These are phyloP conservation scores for Hyphodiscus sp. DNA, from an alignment of 2,329 filamentous ascomycete species.

Conservation along the genomic window DNA sequence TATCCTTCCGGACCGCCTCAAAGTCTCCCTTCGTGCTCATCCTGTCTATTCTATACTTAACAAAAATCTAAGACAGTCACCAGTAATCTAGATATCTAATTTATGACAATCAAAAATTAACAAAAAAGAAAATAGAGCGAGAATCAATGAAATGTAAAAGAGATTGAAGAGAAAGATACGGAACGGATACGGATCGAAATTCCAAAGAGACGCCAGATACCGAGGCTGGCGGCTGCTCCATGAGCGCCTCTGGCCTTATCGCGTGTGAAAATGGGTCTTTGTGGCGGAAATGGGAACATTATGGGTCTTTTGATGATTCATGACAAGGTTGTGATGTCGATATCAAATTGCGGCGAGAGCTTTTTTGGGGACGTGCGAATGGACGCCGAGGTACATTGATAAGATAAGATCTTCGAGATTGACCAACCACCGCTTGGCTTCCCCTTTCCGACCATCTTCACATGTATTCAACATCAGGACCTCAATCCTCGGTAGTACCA, in stretches of 20 bases:
- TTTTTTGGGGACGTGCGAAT: background rate
- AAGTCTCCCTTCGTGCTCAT: conserved; percentile 56
- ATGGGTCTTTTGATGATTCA: conserved; percentile 15
- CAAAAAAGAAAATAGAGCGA: conserved; percentile 1
- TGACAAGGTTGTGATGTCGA: conserved; percentile 4
- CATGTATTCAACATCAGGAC: too few relatives aligned
- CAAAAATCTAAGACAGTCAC: background rate
- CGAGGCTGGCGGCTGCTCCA: conserved; percentile 19
- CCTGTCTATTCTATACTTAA: conserved; percentile 3
- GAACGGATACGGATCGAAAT: background rate
- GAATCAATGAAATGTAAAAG: conserved; percentile 1
- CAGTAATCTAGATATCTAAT: conserved; percentile 2
- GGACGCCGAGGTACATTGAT: background rate
- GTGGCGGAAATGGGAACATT: conserved; percentile 1
- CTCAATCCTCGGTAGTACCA: too few relatives aligned
- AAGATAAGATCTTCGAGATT: background rate
- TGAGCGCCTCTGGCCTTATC: conserved; percentile 4
- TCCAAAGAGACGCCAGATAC: conserved; percentile 12
- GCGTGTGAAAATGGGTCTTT: conserved; percentile 7
- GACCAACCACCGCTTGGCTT: too few relatives aligned
- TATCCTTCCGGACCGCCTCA: conserved; percentile 48
- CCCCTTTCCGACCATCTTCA: too few relatives aligned
- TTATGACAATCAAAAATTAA: conserved; percentile 6
- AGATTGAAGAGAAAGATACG: conserved; percentile 10
- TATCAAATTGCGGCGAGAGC: background rate